These are phyloP conservation scores for Pseudogymnoascus sp. DNA, from an alignment of 2,329 filamentous ascomycete species.

Conservation along the genomic window DNA sequence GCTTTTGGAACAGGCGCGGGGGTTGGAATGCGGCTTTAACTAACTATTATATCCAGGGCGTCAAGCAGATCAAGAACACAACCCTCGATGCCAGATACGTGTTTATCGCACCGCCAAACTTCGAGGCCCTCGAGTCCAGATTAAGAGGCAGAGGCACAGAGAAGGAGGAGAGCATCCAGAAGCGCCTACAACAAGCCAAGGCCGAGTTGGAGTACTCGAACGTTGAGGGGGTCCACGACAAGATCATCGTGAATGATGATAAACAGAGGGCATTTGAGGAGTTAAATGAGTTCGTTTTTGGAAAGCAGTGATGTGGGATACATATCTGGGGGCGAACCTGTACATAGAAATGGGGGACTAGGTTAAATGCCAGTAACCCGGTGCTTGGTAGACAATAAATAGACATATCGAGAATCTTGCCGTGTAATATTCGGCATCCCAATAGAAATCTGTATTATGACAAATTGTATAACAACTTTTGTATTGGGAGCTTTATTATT, in stretches of 20 bases:
- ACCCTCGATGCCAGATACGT: conserved; percentile 70
- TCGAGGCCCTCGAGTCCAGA: conserved; percentile 66
- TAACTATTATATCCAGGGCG: conserved; percentile 46
- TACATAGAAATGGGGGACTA: background rate
- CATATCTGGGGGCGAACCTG: background rate
- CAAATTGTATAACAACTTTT: background rate
- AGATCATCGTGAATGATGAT: conserved; percentile 60
- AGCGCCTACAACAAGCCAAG: conserved; percentile 63
- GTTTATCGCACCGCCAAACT: conserved; percentile 74
- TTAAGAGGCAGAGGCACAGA: conserved; percentile 74
- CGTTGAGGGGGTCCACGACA: conserved; percentile 58
- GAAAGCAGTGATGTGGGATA: background rate
- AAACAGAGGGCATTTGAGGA: conserved; percentile 49
- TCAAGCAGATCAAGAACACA: conserved; percentile 83
- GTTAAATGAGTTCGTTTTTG: conserved; percentile 44
- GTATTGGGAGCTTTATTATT: background rate
- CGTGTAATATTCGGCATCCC: background rate
- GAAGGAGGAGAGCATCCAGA: conserved; percentile 61
- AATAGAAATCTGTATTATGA: background rate
- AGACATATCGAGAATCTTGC: background rate
- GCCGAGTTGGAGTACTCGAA: conserved; percentile 68
- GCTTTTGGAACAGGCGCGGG: background rate
- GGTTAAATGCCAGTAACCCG: background rate
- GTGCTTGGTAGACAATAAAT: background rate
- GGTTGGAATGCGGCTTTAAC: background rate